Base-by-base conservation (phyloP, 257 asterid species). In the Solanum paucissectum region DNA sequence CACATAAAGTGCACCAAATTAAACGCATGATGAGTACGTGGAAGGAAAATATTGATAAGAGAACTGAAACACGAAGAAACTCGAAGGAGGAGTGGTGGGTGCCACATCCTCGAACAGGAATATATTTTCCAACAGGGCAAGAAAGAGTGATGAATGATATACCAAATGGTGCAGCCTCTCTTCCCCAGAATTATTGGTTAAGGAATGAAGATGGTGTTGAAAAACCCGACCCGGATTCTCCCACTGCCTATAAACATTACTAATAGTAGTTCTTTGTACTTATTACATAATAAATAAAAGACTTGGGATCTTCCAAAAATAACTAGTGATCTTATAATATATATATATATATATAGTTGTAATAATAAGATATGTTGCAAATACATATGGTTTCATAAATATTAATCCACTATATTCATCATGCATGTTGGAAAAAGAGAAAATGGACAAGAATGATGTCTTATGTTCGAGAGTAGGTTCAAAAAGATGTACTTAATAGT, bases 21-120 rank as follows among this genome's bases (percentile, higher is more conserved):
- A 32, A 72, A 32, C 32, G 60, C 18, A 13, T 34, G 60, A 86
- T 86, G 60, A 86, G 42, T 38, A 32, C 1, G 32, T 32, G 9
- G 64, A 27, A 0, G 11, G 82, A 72, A 8, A 25, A 16, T 66
- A 66, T 12, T 5, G 13, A 71, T 7, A 13, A 88, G 4, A 75
- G 13, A 52, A 76, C 32, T 69, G 69, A 84, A 20, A 20, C 34
- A n/a, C 21, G 29, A 69, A n/a, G 34, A 52, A 86, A 32, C 42
- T n/a, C 38, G 49, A 18, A 60, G 49, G 81, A 76, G 14, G 84
- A 40, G 25, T 20, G 27, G 73, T 92, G 94, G 95, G 58, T 89
- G 42, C 94, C 95, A 21, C 93, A 93, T 89, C 91, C 90, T 34
- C 92, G 92, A 7, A 86, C 92, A 6, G 94, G 95, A 23, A 93